These are phyloP conservation scores for Colletotrichum sp. DNA, from an alignment of 2,329 filamentous ascomycete species.

Conservation along the genomic window DNA sequence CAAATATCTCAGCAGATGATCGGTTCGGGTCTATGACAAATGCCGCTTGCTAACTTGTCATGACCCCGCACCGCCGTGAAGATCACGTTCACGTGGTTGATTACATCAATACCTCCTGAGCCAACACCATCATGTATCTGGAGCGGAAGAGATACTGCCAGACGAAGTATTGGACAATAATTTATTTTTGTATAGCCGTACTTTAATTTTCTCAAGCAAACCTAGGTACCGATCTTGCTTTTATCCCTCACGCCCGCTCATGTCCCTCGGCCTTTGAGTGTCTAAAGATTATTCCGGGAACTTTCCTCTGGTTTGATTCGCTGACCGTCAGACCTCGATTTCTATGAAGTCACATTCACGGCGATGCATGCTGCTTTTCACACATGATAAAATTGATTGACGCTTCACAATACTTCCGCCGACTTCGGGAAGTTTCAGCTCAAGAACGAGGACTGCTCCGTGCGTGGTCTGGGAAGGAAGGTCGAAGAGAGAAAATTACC, in stretches of 20 bases:
- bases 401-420: background rate
- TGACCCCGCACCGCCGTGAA: background rate
- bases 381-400: background rate
- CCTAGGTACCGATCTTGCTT: background rate
- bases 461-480: background rate
- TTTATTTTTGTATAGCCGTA: background rate
- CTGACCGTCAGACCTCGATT: background rate
- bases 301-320: background rate
- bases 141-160: background rate
- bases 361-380: background rate
- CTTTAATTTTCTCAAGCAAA: background rate
- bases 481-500: background rate
- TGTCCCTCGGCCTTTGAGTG: rapidly evolving
- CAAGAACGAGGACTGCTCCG: background rate
- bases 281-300: background rate
- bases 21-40: background rate
- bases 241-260: background rate
- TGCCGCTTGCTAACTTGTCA: background rate
- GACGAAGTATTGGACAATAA: background rate
- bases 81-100: background rate
- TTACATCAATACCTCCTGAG: background rate
- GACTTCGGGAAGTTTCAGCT: background rate
- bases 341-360: background rate
- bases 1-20: background rate
- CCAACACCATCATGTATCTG: background rate